Evolutionary conservation across 306 rosid genomes (phyloP).

Genomic region (Arachis stenosperma): DNA sequence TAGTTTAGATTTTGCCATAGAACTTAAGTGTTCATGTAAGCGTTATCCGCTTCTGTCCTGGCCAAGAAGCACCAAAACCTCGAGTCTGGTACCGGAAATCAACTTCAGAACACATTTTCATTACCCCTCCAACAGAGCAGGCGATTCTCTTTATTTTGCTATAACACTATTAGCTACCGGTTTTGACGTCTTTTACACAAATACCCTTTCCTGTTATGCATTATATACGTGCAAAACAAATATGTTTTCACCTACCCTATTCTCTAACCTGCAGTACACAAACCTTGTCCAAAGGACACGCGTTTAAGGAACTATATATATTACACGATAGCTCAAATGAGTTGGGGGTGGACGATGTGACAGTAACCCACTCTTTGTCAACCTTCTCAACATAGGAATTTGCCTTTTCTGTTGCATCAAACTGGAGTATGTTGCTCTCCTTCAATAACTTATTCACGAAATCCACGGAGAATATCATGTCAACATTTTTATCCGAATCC

Average conservation of each 20-base stretch:
- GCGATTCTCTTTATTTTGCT: too few relatives aligned
- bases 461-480: conserved; percentile 69
- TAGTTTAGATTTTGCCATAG: too few relatives aligned
- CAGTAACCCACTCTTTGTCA: conserved; percentile 81
- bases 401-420: conserved; percentile 60
- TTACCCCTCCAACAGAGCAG: too few relatives aligned
- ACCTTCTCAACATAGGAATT: conserved; percentile 62
- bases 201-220: too few relatives aligned
- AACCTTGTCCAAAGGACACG: conserved; percentile 61
- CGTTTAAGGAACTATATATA: conserved; percentile 64
- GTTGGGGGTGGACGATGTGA: conserved; percentile 64
- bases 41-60: too few relatives aligned
- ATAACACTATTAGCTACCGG: too few relatives aligned
- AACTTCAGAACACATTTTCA: too few relatives aligned
- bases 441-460: conserved; percentile 58
- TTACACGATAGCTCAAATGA: conserved; percentile 71
- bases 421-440: conserved; percentile 60
- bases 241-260: conserved; percentile 27
- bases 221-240: too few relatives aligned
- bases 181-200: too few relatives aligned
- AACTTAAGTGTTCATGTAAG: too few relatives aligned
- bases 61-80: too few relatives aligned
- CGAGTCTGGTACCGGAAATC: too few relatives aligned
- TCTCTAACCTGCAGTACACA: conserved; percentile 64
- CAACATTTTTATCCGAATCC: conserved; percentile 54